phyloP scores from a whole-genome alignment of 2,329 filamentous ascomycete species.

The Beauveria rudraprayagi region DNA sequence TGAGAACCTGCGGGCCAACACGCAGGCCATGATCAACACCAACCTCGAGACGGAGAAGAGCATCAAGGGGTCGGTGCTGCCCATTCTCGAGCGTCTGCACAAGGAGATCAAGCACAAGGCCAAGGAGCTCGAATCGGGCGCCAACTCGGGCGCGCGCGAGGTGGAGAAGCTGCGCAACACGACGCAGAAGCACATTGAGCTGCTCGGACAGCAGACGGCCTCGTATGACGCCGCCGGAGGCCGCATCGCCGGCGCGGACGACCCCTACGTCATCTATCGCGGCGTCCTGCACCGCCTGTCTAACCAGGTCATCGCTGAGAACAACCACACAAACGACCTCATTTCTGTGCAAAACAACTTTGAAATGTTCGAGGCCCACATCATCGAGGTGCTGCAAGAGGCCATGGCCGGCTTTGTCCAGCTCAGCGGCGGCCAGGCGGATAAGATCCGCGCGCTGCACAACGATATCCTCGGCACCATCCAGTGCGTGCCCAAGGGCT shows the following conservation, averaged over 20 bases:
- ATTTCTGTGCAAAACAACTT: conserved; percentile 89
- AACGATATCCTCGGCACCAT: conserved; percentile 70
- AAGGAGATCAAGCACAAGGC: conserved; percentile 94
- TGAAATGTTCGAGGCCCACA: conserved; percentile 75
- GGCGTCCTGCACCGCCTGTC: conserved; percentile 76
- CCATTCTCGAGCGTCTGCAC: conserved; percentile 83
- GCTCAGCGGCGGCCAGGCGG: conserved; percentile 69
- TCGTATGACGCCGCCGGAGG: conserved; percentile 68
- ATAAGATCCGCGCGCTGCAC: conserved; percentile 74
- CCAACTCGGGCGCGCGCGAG: conserved; percentile 76
- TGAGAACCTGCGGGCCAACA: conserved; percentile 89
- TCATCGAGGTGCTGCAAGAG: conserved; percentile 74
- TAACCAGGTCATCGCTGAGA: conserved; percentile 90
- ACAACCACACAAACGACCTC: conserved; percentile 89
- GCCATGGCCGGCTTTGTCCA: conserved; percentile 77
- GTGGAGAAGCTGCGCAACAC: conserved; percentile 79
- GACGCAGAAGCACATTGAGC: conserved; percentile 94
- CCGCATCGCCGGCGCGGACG: conserved; percentile 62
- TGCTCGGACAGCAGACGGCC: conserved; percentile 79
- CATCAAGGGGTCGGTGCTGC: conserved; percentile 77
- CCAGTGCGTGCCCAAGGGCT: conserved; percentile 72
- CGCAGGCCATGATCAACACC: conserved; percentile 80
- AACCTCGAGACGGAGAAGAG: conserved; percentile 88
- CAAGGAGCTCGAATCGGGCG: conserved; percentile 79
- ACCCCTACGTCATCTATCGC: conserved; percentile 82